Evolutionary conservation across 2,329 filamentous ascomycete species (phyloP).

Genomic region (Apiospora koreana): DNA sequence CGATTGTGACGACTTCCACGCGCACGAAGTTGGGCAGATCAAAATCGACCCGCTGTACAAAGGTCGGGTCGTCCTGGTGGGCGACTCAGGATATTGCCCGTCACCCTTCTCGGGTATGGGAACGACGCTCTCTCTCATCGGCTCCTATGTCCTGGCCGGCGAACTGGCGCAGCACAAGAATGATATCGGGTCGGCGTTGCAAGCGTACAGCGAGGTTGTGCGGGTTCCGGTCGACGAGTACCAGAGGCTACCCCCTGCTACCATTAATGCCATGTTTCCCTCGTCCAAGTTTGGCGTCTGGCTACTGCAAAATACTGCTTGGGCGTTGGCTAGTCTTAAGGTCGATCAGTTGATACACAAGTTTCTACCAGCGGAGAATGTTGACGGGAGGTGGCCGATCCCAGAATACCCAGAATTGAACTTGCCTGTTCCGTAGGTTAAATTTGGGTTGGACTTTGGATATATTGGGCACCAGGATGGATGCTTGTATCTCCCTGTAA

Average conservation of each 20-base stretch:
- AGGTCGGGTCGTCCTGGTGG: conserved; percentile 51
- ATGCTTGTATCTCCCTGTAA: background rate
- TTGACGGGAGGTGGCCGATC: conserved; percentile 18
- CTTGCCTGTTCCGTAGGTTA: conserved; percentile 5
- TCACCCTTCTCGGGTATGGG: conserved; percentile 52
- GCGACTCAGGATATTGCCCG: conserved; percentile 55
- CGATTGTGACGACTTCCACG: conserved; percentile 47
- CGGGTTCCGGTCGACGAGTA: conserved; percentile 44
- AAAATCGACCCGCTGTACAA: conserved; percentile 43
- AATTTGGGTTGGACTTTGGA: background rate
- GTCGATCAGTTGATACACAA: conserved; percentile 22
- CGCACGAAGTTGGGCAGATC: conserved; percentile 45
- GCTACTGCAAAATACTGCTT: conserved; percentile 28
- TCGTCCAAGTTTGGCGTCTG: conserved; percentile 24
- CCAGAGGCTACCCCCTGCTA: conserved; percentile 33
- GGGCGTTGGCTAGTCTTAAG: conserved; percentile 25
- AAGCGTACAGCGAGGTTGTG: conserved; percentile 45
- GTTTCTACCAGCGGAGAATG: conserved; percentile 23
- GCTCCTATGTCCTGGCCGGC: conserved; percentile 58
- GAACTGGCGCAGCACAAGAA: conserved; percentile 41
- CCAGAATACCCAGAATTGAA: conserved; percentile 31
- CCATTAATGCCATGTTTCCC: conserved; percentile 22
- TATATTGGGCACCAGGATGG: background rate
- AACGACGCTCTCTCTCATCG: conserved; percentile 47
- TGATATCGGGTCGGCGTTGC: conserved; percentile 35